These are phyloP conservation scores for Floccularia luteovirens DNA, from an alignment of 768 basidiomycete species.

Conservation along the genomic window DNA sequence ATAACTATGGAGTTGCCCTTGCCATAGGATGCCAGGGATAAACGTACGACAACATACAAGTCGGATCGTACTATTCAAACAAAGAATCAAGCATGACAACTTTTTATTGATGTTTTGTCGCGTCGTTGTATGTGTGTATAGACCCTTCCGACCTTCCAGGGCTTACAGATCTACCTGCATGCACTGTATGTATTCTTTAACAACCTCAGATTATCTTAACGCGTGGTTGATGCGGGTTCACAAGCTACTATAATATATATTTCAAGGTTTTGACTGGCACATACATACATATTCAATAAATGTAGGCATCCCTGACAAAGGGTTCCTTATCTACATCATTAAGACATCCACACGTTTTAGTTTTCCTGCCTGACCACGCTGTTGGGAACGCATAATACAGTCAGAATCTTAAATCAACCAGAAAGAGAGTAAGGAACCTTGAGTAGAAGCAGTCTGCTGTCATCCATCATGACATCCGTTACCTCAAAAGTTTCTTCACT, in stretches of 20 bases:
- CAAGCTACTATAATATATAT: no score
- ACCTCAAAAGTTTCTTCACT: conserved; percentile 40
- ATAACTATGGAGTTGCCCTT: no score
- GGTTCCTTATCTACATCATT: conserved; percentile 24
- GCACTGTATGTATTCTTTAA: no score
- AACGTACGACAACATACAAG: no score
- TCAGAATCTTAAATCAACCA: not conserved
- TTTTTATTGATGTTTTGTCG: no score
- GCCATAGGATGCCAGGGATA: no score
- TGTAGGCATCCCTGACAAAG: conserved; percentile 1
- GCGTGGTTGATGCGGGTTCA: no score
- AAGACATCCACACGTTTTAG: conserved; percentile 35
- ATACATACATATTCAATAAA: conserved; percentile 9
- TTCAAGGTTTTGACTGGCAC: no score
- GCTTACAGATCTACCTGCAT: not conserved
- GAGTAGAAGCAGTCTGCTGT: conserved; percentile 37
- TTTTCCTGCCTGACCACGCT: conserved; percentile 29
- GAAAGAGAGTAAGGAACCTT: conserved; percentile 25
- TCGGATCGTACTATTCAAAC: no score
- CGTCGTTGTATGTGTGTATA: no score
- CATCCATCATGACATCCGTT: conserved; percentile 54
- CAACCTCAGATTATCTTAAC: no score
- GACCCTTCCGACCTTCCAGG: not conserved
- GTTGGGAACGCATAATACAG: conserved; percentile 1
- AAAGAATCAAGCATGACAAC: no score